Conservation (phyloP, 2,329 filamentous ascomycete genomes). For the Hawksworthiomyces lignivorus region DNA sequence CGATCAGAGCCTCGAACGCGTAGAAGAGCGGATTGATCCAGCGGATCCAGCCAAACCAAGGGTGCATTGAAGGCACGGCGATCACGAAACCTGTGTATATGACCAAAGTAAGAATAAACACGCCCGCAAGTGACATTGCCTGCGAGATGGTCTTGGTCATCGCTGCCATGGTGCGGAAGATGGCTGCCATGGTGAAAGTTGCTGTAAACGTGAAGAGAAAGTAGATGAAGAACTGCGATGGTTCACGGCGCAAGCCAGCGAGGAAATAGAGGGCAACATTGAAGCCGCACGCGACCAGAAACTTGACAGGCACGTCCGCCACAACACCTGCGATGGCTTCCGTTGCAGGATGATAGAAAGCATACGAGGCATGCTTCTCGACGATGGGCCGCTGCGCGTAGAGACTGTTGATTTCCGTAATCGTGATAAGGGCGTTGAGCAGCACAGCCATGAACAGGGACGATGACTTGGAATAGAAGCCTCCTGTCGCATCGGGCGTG, state of each 20-base stretch:
- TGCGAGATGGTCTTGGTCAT: constrained; percentile 62
- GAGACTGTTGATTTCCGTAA: constrained; percentile 75
- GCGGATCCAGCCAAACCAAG: constrained; percentile 75
- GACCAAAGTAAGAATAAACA: constrained; percentile 58
- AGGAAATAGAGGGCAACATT: constrained; percentile 82
- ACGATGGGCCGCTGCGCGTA: constrained; percentile 88
- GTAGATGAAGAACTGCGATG: constrained; percentile 80
- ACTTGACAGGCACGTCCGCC: constrained; percentile 75
- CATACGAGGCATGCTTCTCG: constrained; percentile 81
- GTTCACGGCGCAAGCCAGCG: constrained; percentile 66
- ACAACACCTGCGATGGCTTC: constrained; percentile 86
- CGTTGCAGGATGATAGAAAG: constrained; percentile 80
- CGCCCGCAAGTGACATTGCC: constrained; percentile 51
- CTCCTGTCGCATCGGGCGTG: constrained; percentile 24
- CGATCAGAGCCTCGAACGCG: constrained; percentile 69
- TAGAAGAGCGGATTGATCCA: constrained; percentile 74
- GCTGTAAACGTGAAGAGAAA: constrained; percentile 66
- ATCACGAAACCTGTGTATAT: constrained; percentile 66
- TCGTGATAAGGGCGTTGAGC: constrained; percentile 75
- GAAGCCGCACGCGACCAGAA: constrained; percentile 66
- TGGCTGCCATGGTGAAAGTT: constrained; percentile 74
- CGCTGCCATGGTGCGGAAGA: constrained; percentile 73
- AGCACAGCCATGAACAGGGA: constrained; percentile 82
- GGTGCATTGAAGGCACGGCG: constrained; percentile 58
- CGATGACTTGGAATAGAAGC: constrained; percentile 55